These are phyloP conservation scores for Batrachochytrium dendrobatidis DNA, from an alignment of 371 early-diverging fungal genomes.

Conservation along the genomic window DNA sequence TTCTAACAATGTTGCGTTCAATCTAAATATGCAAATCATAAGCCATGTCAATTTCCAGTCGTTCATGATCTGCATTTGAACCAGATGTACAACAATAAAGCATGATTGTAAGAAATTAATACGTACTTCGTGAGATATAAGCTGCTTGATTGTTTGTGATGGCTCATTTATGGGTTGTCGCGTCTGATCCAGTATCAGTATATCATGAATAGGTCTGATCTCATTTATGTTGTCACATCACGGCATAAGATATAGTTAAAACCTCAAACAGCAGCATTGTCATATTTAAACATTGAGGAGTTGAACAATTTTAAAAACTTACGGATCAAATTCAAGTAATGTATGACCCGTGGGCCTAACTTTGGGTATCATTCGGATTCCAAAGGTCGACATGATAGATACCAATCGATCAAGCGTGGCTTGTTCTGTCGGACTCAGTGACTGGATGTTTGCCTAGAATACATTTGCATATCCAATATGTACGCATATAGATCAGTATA, in stretches of 20 bases:
- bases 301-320: constrained; percentile 33
- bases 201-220: too few relatives aligned
- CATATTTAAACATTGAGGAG: too few relatives aligned
- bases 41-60: too few relatives aligned
- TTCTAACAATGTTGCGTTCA: too few relatives aligned
- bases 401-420: constrained; percentile 55
- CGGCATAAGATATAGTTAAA: too few relatives aligned
- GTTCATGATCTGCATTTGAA: too few relatives aligned
- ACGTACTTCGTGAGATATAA: constrained; percentile 67
- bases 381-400: constrained; percentile 65
- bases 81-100: neutral
- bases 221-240: too few relatives aligned
- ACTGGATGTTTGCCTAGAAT: constrained; percentile 53
- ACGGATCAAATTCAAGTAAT: constrained; percentile 69
- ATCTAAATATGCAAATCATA: too few relatives aligned
- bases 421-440: constrained; percentile 65
- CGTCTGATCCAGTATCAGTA: too few relatives aligned
- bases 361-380: constrained; percentile 65
- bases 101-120: neutral
- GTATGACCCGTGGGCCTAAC: constrained; percentile 52
- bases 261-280: too few relatives aligned
- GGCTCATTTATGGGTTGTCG: constrained; percentile 26
- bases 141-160: constrained; percentile 65
- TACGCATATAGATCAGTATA: too few relatives aligned
- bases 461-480: too few relatives aligned